Evolutionary conservation across 768 basidiomycete genomes (phyloP).

Genomic region (Podaxis sp.): DNA sequence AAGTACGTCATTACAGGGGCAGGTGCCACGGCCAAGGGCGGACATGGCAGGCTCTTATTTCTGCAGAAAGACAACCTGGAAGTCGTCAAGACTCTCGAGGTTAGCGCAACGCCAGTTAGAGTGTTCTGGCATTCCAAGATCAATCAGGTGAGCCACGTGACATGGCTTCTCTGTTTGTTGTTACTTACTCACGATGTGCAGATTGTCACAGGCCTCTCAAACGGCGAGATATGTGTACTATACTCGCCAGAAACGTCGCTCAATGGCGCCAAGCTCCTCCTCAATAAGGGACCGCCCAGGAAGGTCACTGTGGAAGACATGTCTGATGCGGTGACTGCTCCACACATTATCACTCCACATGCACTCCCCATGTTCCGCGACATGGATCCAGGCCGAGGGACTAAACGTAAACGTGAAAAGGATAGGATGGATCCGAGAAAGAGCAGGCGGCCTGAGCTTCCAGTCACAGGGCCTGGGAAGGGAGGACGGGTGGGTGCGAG

Average conservation of each 20-base stretch:
- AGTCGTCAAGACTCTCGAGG: constrained; percentile 62
- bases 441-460: constrained; percentile 89
- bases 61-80: constrained; percentile 70
- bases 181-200: constrained; percentile 32
- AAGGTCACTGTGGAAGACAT: constrained; percentile 85
- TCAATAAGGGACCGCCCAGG: constrained; percentile 84
- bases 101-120: constrained; percentile 82
- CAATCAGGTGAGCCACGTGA: constrained; percentile 73
- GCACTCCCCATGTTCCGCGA: constrained; percentile 93
- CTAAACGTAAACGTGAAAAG: constrained; percentile 88
- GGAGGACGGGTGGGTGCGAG: constrained; percentile 96
- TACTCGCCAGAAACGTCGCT: constrained; percentile 90
- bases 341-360: constrained; percentile 91
- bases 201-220: constrained; percentile 87
- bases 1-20: constrained; percentile 85
- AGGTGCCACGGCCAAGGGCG: constrained; percentile 65
- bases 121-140: constrained; percentile 96
- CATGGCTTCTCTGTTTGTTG: constrained; percentile 12
- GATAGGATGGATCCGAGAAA: constrained; percentile 88
- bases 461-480: constrained; percentile 88
- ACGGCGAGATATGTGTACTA: constrained; percentile 83
- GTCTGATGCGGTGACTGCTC: constrained; percentile 81
- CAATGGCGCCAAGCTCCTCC: constrained; percentile 88
- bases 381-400: constrained; percentile 66
- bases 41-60: constrained; percentile 71